A percentile compares a stretch with the other conserved stretches of the same genome.
Conservation (phyloP, 2,329 filamentous ascomycete species). For the Phyllosticta citribraziliensis region DNA sequence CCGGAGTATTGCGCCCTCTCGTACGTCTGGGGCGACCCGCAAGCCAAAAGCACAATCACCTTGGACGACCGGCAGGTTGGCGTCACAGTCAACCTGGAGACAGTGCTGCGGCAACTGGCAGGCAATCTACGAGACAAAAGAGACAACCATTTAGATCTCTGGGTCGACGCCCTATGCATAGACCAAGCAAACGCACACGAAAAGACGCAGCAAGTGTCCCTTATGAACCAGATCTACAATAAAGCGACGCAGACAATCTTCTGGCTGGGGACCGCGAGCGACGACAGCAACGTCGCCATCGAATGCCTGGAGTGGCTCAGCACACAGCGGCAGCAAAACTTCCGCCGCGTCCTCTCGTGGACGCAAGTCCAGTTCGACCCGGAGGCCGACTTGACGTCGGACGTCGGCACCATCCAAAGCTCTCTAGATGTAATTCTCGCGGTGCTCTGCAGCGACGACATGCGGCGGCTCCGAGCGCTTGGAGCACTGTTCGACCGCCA, state of each 20-base stretch:
- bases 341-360: not conserved
- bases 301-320: constrained; percentile 3
- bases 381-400: not conserved
- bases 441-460: not conserved
- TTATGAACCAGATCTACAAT: constrained; percentile 11
- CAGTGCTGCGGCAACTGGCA: constrained; percentile 7
- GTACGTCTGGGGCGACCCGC: constrained; percentile 13
- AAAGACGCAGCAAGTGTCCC: constrained; percentile 9
- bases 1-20: constrained; percentile 12
- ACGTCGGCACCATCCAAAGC: not conserved
- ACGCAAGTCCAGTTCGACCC: not conserved
- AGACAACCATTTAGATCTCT: constrained; percentile 5
- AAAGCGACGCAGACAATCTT: constrained; percentile 1
- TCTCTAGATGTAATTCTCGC: not conserved
- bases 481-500: not conserved
- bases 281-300: constrained; percentile 11
- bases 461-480: not conserved
- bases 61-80: constrained; percentile 6
- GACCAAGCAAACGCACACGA: constrained; percentile 11
- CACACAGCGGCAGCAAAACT: not conserved
- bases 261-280: constrained; percentile 14
- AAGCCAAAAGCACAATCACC: constrained; percentile 6
- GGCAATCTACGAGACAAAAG: not conserved
- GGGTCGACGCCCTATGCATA: constrained; percentile 14
- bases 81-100: constrained; percentile 11